phyloP scores from a whole-genome alignment of 1,139 yeast species.

The Wickerhamiella pararugosa region DNA sequence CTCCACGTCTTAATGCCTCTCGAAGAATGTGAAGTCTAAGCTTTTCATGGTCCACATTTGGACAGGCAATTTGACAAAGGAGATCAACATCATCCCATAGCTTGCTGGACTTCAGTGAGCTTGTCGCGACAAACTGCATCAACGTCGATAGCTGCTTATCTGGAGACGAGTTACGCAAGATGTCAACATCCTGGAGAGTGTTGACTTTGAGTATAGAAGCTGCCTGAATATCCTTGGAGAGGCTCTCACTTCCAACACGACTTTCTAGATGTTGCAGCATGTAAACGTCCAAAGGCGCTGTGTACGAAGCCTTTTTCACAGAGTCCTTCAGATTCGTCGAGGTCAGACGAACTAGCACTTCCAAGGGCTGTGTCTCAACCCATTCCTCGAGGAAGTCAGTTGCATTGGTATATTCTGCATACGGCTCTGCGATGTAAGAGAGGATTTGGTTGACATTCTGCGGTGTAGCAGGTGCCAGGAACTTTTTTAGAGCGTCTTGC shows the following conservation, averaged over 20 bases:
- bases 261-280: not conserved
- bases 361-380: conserved; percentile 3
- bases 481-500: not conserved
- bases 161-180: not conserved
- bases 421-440: not conserved
- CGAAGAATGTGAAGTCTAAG: not conserved
- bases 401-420: not conserved
- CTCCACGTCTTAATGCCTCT: conserved; percentile 3
- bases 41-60: not conserved
- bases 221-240: not conserved
- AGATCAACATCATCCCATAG: not conserved
- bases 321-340: not conserved
- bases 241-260: not conserved
- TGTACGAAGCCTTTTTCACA: not conserved
- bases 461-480: not conserved
- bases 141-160: not conserved
- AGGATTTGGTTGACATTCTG: not conserved
- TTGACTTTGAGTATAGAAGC: not conserved
- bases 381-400: not conserved
- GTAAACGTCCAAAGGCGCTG: not conserved
- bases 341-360: conserved; percentile 2
- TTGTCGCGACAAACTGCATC: not conserved
- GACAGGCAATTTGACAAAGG: not conserved
- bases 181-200: not conserved
- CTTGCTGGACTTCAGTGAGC: not conserved